A percentile compares a stretch with the other conserved stretches of the same genome.
Conservation (phyloP, 192 early-diverging fungal genomes). For the Entomortierella chlamydospora region DNA sequence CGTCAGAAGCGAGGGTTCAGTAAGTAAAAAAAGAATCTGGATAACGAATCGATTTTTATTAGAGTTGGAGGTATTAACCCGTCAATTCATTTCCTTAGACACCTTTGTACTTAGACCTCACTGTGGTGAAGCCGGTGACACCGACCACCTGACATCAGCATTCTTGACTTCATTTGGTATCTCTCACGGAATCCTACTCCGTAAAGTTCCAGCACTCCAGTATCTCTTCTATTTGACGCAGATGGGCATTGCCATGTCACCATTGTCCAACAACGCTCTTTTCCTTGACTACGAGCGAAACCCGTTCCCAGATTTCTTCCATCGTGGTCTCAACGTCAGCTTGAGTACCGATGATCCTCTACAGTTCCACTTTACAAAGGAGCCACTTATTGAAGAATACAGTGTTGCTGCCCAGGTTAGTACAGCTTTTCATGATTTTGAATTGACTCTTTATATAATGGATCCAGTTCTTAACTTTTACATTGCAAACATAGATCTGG, state of each 20-base stretch:
- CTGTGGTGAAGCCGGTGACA: constrained; percentile 96
- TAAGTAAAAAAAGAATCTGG: constrained; percentile 56
- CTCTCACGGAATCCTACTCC: constrained; percentile 93
- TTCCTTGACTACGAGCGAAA: constrained; percentile 96
- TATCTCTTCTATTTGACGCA: constrained; percentile 97
- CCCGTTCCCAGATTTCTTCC: constrained; percentile 92
- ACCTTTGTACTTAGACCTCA: constrained; percentile 96
- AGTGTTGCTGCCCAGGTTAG: constrained; percentile 91
- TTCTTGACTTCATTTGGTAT: constrained; percentile 93
- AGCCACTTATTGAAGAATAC: constrained; percentile 98
- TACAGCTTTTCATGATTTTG: neutral
- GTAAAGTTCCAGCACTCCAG: constrained; percentile 96
- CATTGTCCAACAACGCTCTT: constrained; percentile 96
- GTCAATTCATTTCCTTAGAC: constrained; percentile 57
- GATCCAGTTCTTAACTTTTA: too few relatives aligned
- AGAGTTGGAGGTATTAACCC: too few relatives aligned
- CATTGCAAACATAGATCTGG: constrained; percentile 86
- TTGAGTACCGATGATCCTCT: constrained; percentile 96
- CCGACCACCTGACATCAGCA: constrained; percentile 91
- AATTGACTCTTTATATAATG: neutral
- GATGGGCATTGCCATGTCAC: constrained; percentile 98
- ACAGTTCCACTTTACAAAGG: constrained; percentile 99
- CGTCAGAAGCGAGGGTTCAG: constrained; percentile 82
- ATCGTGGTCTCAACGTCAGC: constrained; percentile 94
- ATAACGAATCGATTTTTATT: too few relatives aligned